Conservation (phyloP, 2,329 filamentous ascomycete species). For the Annulohypoxylon truncatum region DNA sequence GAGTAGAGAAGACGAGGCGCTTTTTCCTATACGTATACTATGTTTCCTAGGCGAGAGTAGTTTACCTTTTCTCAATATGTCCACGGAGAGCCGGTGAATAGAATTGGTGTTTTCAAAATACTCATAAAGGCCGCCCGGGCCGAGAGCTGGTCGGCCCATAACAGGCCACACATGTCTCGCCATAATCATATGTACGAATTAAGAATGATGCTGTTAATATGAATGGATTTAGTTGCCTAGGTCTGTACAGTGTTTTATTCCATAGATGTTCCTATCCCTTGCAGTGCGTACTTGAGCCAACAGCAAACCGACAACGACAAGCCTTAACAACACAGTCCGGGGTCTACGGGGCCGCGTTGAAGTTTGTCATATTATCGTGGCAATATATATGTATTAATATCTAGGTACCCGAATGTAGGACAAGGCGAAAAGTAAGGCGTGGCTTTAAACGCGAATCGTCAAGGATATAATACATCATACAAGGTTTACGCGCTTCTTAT, state of each 20-base stretch:
- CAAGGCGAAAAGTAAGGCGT: background rate
- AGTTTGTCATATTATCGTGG: background rate
- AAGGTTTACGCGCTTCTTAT: background rate
- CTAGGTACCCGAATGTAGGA: background rate
- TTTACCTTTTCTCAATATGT: too few relatives aligned
- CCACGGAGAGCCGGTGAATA: too few relatives aligned
- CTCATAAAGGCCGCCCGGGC: background rate
- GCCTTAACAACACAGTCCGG: background rate
- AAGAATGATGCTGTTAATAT: background rate
- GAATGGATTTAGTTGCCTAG: background rate
- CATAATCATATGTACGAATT: background rate
- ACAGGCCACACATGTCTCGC: background rate
- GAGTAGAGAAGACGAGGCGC: too few relatives aligned
- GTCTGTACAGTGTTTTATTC: background rate
- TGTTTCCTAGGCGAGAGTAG: too few relatives aligned
- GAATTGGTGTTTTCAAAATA: background rate
- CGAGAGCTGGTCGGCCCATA: background rate
- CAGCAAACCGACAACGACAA: background rate
- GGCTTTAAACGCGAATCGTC: background rate
- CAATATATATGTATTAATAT: background rate
- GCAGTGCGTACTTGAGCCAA: background rate
- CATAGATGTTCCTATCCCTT: background rate
- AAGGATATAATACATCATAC: background rate
- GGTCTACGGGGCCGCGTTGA: background rate
- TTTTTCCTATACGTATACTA: too few relatives aligned